Percentiles rank a stretch among this genome's conserved stretches.
These are phyloP conservation scores for Pleurotus tuoliensis DNA, from an alignment of 768 basidiomycete genomes.

Conservation along the genomic window DNA sequence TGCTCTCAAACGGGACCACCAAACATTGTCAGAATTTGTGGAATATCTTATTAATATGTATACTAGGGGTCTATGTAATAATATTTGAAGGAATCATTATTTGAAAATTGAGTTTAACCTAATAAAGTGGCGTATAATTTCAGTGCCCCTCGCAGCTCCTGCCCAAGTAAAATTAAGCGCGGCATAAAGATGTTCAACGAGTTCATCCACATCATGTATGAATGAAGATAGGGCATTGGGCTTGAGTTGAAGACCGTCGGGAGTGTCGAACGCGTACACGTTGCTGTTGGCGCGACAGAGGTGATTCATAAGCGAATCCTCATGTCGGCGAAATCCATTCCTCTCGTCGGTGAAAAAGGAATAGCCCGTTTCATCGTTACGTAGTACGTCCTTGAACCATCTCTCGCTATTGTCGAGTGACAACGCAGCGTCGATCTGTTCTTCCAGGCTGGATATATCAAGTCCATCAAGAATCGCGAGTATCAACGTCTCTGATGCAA, in stretches of 20 bases:
- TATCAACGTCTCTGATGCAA: neutral
- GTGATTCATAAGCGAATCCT: neutral
- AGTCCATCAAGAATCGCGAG: neutral
- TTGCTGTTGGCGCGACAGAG: neutral
- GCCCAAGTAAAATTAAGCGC: too few species aligned
- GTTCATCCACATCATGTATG: constrained; percentile 3
- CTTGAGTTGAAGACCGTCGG: neutral
- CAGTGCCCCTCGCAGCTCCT: too few species aligned
- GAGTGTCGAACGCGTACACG: neutral
- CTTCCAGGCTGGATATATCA: neutral
- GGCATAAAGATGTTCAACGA: too few species aligned
- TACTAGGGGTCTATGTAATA: too few species aligned
- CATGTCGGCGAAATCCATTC: neutral
- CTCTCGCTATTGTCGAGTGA: neutral
- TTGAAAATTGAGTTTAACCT: too few species aligned
- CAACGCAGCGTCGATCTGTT: neutral
- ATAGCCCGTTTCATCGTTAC: neutral
- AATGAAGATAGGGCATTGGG: neutral
- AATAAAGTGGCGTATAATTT: too few species aligned
- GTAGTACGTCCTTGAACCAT: neutral
- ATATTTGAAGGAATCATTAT: too few species aligned
- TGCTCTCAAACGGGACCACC: too few species aligned
- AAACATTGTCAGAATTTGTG: too few species aligned
- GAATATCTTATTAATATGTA: too few species aligned
- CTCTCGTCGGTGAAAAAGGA: neutral